Evolutionary conservation across 1,284 basidiomycete genomes (phyloP).

Genomic region (Mrakiaceae sp.): DNA sequence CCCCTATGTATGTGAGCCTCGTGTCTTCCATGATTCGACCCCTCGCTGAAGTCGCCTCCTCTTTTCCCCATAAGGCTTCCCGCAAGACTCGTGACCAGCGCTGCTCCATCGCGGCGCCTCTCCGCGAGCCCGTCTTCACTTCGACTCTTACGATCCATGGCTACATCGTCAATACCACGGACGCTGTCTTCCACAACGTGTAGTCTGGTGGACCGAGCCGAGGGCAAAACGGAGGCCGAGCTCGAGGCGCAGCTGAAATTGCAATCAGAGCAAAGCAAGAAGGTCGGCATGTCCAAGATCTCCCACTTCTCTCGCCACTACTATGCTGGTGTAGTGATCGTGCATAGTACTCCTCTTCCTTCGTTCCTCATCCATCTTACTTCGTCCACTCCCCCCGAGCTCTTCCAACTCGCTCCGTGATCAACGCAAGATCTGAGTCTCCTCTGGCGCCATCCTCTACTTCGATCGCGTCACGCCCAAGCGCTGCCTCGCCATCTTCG

Average conservation of each 20-base stretch:
- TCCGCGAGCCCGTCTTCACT: slow-evolving; percentile 45
- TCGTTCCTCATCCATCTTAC: background rate
- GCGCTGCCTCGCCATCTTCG: slow-evolving; percentile 72
- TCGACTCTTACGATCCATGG: slow-evolving; percentile 26
- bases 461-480: slow-evolving; percentile 85
- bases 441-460: slow-evolving; percentile 71
- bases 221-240: too few relatives aligned
- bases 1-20: background rate
- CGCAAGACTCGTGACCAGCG: slow-evolving; percentile 84
- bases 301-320: slow-evolving; percentile 86
- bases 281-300: slow-evolving; percentile 65
- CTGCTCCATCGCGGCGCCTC: slow-evolving; percentile 71
- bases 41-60: background rate
- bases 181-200: slow-evolving; percentile 42
- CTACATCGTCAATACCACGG: slow-evolving; percentile 31
- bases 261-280: slow-evolving; percentile 32
- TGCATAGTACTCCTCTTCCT: slow-evolving; percentile 34
- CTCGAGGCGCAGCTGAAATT: background rate
- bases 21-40: too few relatives aligned
- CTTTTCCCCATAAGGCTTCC: slow-evolving; percentile 51
- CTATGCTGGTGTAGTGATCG: slow-evolving; percentile 82
- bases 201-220: slow-evolving; percentile 33
- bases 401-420: background rate
- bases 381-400: background rate
- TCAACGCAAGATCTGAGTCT: slow-evolving; percentile 59